These are phyloP conservation scores for Tylopilus sp. DNA, from an alignment of 1,284 basidiomycete genomes.

Conservation along the genomic window DNA sequence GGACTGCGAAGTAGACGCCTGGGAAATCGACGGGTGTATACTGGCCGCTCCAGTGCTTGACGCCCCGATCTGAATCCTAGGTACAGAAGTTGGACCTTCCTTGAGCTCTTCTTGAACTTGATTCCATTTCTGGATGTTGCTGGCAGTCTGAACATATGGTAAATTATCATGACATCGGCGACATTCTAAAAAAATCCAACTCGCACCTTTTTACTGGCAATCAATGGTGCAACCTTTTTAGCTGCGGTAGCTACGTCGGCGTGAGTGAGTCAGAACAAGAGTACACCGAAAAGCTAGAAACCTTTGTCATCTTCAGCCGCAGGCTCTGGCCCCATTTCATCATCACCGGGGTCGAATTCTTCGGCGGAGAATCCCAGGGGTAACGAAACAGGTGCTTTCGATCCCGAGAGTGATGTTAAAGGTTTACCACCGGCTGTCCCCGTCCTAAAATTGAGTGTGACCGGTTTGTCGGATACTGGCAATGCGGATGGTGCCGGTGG, in stretches of 20 bases:
- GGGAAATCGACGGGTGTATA: background rate
- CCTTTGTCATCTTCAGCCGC: conserved; percentile 53
- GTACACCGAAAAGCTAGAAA: conserved; percentile 30
- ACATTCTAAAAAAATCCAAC: conserved; percentile 8
- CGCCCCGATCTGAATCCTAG: conserved; percentile 15
- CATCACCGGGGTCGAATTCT: conserved; percentile 39
- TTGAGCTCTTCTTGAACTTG: conserved; percentile 84
- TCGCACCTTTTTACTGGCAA: conserved; percentile 84
- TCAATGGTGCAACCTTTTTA: conserved; percentile 78
- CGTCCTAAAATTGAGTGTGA: conserved; percentile 66
- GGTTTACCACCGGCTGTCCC: conserved; percentile 43
- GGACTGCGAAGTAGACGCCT: conserved; percentile 11
- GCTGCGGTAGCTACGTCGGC: conserved; percentile 47
- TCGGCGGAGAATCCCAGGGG: conserved; percentile 53
- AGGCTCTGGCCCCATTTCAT: conserved; percentile 34
- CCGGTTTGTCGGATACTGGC: conserved; percentile 72
- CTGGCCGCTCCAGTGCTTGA: conserved; percentile 9
- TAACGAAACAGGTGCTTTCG: conserved; percentile 40
- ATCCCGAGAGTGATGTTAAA: conserved; percentile 21
- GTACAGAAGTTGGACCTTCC: conserved; percentile 35
- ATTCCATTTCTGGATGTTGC: conserved; percentile 94
- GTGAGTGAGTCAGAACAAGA: conserved; percentile 28
- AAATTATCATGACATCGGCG: background rate
- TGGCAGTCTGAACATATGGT: conserved; percentile 56
- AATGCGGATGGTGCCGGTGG: conserved; percentile 45